These are phyloP conservation scores for Tilletia horrida DNA, from an alignment of 1,284 basidiomycete genomes.

Conservation along the genomic window DNA sequence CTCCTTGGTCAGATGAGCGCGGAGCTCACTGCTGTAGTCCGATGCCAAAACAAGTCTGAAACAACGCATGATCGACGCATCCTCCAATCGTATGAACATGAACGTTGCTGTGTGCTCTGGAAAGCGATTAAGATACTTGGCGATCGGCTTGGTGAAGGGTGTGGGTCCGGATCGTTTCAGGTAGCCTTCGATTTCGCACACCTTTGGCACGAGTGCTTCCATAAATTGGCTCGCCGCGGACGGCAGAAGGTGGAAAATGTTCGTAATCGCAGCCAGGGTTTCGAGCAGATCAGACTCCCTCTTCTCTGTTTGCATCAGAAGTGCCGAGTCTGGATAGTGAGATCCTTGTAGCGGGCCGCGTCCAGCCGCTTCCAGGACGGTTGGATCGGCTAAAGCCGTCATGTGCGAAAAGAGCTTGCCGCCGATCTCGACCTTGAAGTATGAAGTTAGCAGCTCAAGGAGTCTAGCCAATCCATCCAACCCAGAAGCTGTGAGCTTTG, in stretches of 20 bases:
- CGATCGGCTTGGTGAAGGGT: constrained; percentile 90
- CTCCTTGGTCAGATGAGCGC: constrained; percentile 34
- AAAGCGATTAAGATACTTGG: constrained; percentile 86
- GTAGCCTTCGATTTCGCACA: constrained; percentile 89
- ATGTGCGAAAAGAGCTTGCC: constrained; percentile 89
- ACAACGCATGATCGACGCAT: constrained; percentile 45
- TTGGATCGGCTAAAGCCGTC: constrained; percentile 44
- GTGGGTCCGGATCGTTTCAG: constrained; percentile 85
- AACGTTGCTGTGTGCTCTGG: constrained; percentile 78
- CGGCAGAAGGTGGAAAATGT: constrained; percentile 87
- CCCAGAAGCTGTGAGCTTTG: constrained; percentile 87
- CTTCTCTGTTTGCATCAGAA: constrained; percentile 61
- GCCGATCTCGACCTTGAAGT: constrained; percentile 99
- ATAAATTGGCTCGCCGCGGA: constrained; percentile 90
- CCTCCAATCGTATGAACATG: constrained; percentile 74
- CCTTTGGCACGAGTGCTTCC: constrained; percentile 75
- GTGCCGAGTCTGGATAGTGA: constrained; percentile 27
- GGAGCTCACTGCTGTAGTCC: constrained; percentile 42
- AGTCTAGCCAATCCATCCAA: constrained; percentile 90
- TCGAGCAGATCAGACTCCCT: constrained; percentile 86
- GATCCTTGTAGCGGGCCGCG: constrained; percentile 37
- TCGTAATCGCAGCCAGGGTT: constrained; percentile 87
- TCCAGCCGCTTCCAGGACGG: constrained; percentile 43
- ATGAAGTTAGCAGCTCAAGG: constrained; percentile 90
- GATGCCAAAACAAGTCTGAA: constrained; percentile 44